Conservation (phyloP, 768 basidiomycete genomes). For the Termitomyces sp. region DNA sequence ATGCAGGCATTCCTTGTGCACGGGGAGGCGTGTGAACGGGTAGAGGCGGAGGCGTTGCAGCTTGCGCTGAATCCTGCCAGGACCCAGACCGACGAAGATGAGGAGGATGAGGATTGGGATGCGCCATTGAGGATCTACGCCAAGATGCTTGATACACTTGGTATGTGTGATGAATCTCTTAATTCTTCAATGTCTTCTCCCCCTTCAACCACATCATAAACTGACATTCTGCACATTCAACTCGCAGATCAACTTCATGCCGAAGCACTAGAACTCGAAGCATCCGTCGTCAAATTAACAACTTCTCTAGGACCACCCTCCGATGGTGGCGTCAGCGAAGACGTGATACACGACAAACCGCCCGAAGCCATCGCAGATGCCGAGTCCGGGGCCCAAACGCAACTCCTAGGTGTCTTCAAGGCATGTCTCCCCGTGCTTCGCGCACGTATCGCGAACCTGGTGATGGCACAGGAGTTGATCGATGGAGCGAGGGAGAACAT, state of each 20-base stretch:
- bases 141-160: constrained; percentile 37
- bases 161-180: constrained; percentile 17
- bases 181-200: no score
- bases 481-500: constrained; percentile 46
- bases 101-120: constrained; percentile 23
- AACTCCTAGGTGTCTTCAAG: constrained; percentile 35
- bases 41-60: constrained; percentile 38
- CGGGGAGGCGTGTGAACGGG: constrained; percentile 35
- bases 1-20: constrained; percentile 44
- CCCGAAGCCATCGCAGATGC: background rate
- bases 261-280: constrained; percentile 19
- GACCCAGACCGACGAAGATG: background rate
- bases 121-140: constrained; percentile 36
- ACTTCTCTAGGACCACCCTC: background rate
- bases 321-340: no score
- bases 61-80: constrained; percentile 28
- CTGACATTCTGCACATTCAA: background rate
- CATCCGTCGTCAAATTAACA: constrained; percentile 20
- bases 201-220: background rate
- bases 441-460: constrained; percentile 40
- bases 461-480: constrained; percentile 43
- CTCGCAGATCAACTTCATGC: constrained; percentile 19
- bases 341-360: background rate
- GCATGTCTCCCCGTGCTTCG: constrained; percentile 44
- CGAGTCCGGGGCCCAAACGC: constrained; percentile 24